A percentile compares a stretch with the other conserved stretches of the same genome.
phyloP scores from a whole-genome alignment of 768 basidiomycete species.

The Russula vinacea region DNA sequence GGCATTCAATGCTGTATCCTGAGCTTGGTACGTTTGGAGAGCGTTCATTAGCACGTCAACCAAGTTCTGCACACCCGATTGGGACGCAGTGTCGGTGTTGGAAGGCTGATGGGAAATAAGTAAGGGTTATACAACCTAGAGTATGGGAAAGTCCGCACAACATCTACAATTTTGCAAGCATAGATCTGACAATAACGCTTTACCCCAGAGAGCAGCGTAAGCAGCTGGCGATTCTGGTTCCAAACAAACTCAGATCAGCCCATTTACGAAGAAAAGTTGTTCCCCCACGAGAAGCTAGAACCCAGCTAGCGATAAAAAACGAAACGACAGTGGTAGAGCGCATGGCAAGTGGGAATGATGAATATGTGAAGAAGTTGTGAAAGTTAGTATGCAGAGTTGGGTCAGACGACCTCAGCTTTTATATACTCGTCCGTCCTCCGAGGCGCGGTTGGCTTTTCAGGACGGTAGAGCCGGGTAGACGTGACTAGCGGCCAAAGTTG shows the following conservation, averaged over 20 bases:
- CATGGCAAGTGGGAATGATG: neutral
- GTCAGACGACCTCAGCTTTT: neutral
- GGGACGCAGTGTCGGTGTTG: neutral
- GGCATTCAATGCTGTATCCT: neutral
- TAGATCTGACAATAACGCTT: too few species aligned
- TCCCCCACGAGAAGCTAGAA: slow-evolving; percentile 5
- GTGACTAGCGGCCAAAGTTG: too few species aligned
- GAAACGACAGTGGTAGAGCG: neutral
- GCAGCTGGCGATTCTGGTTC: too few species aligned
- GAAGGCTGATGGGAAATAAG: too few species aligned
- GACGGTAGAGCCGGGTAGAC: too few species aligned
- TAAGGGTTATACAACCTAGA: too few species aligned
- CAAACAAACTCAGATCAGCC: neutral
- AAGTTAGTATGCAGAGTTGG: too few species aligned
- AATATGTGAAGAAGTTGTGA: neutral
- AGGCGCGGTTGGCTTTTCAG: neutral
- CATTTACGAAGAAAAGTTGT: neutral
- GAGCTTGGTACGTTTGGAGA: neutral
- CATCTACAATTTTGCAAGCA: too few species aligned
- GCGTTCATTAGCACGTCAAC: neutral
- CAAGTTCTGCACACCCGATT: neutral
- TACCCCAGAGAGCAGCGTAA: too few species aligned
- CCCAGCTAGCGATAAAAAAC: neutral
- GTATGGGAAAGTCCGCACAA: too few species aligned
- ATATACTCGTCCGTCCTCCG: neutral